Evolutionary conservation across 2,329 filamentous ascomycete genomes (phyloP), one percentile per base, ranked within the genome.

Genomic region (Biscogniauxia marginata): DNA sequence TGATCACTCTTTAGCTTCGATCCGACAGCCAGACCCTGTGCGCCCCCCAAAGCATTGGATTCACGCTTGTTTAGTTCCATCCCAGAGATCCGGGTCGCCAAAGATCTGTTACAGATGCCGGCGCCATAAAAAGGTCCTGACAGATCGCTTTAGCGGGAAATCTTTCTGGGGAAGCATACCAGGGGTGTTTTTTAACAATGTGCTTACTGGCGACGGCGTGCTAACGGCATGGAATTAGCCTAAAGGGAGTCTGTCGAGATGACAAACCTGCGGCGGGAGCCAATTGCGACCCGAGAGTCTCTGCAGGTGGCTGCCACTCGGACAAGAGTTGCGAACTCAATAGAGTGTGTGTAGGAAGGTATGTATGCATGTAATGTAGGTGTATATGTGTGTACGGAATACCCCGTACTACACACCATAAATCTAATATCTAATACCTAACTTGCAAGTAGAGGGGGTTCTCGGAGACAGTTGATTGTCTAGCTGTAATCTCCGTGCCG

Each of bases 91-190:
- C 65, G 69, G 67, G 68, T 69, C 67, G 52, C 60, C 58, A 61
- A 59, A 67, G 64, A 68, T 66, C 65, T 63, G 56, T 59, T 63
- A 58, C 49, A 58, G 61, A 65, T 67, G 63, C 56, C 63, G 65
- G 64, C 64, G 67, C 68, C 65, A 65, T 68, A 65, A 64, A 66
- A 68, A 63, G 62, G 63, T 68, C 66, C 63, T 69, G 67, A 68
- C 67, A 71, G 67, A 70, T 70, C 66, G 62, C 63, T 56, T 69
- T 71, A 70, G 69, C 65, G 69, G 69, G 62, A 67, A 70, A 71
- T 71, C 68, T 65, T 66, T 71, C 69, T 67, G 69, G 69, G 69
- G 69, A 70, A 70, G 63, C 63, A 63, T 59, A 57, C 59, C 53
- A 54, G 57, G 59, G 43, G 18, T 53, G 47, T 50, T 30, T 44